Percentiles rank a stretch among this genome's conserved stretches.
These are phyloP conservation scores for Mortierella sp. DNA, from an alignment of 371 early-diverging fungal species.

Conservation along the genomic window DNA sequence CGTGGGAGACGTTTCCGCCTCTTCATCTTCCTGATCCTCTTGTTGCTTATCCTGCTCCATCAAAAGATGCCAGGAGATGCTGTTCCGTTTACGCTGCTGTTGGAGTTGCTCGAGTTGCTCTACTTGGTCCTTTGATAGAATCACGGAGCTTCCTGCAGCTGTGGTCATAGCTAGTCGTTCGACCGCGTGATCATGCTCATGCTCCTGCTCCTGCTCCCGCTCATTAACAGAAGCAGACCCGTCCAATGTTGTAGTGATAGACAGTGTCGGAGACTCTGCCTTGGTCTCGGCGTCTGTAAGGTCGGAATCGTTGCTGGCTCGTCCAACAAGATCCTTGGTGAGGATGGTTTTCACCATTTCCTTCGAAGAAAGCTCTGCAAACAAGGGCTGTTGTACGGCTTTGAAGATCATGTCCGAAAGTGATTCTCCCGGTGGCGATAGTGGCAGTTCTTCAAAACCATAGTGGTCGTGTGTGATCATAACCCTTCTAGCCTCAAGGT, in stretches of 20 bases:
- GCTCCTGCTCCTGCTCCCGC: neutral
- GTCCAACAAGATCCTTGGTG: neutral
- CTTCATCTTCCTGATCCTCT: neutral
- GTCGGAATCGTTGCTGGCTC: neutral
- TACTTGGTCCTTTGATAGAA: neutral
- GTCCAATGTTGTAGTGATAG: neutral
- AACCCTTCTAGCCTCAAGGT: conserved; percentile 13
- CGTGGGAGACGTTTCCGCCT: neutral
- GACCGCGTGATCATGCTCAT: neutral
- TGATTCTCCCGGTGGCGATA: conserved; percentile 22
- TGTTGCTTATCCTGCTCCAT: neutral
- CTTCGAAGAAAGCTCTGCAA: neutral
- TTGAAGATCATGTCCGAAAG: conserved; percentile 41
- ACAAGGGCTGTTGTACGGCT: conserved; percentile 1
- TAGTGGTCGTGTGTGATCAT: conserved; percentile 14
- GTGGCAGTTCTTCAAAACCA: neutral
- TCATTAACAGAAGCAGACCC: neutral
- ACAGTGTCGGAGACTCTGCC: neutral
- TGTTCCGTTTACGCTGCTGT: neutral
- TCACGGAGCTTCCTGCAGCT: neutral
- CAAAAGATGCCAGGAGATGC: neutral
- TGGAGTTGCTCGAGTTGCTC: neutral
- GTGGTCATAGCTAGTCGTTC: neutral
- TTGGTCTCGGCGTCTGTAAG: neutral
- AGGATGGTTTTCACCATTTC: neutral